Base-by-base conservation (phyloP, 202 grass and related monocot genomes). In the Eragrostis tef region DNA sequence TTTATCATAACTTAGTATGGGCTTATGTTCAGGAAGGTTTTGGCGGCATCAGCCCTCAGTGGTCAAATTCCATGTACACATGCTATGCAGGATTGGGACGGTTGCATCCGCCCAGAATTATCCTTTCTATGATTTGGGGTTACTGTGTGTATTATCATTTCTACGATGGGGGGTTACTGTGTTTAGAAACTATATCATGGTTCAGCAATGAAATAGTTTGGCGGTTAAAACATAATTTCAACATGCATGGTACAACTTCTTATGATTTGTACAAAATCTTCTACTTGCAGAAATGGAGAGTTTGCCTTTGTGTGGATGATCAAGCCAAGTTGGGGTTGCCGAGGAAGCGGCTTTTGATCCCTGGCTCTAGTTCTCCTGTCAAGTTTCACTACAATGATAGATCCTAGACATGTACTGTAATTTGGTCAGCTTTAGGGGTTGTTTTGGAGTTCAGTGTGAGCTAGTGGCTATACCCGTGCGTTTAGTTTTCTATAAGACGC, bases 331-430 rank as follows among this genome's bases (percentile, higher is more conserved):
- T 59, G 2, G 4, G 52, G 34, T 22, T 58, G 52, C 34, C 25
- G 41, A 58, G 42, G 52, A 10, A 41, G 72, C 0, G 6, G 50
- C 7, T 57, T 52, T 71, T 72, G 45, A 49, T n/a, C 15, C 15
- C 3, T 71, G 46, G 69, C 19, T 49, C 24, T 41, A 74, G 29
- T 74, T 74, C 50, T 57, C 54, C 31, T n/a, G 11, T 58, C 50
- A 57, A 48, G 31, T 51, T 73, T 41, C 71, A 72, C 46, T 10
- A 44, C 11, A 74, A 57, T 58, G 71, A 58, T 20, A 17, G n/a
- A 59, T 75, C 52, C n/a, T 44, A 75, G 11, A 10, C 11, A 15
- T 43, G n/a, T 19, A 31, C 48, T 46, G 44, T 46, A 46, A 49
- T 50, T 29, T 50, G 26, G 3, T 39, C 50, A 12, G 16, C 2